These are phyloP conservation scores for Leishmania tarentolae DNA, from an alignment of 208 protist species.

Conservation along the genomic window DNA sequence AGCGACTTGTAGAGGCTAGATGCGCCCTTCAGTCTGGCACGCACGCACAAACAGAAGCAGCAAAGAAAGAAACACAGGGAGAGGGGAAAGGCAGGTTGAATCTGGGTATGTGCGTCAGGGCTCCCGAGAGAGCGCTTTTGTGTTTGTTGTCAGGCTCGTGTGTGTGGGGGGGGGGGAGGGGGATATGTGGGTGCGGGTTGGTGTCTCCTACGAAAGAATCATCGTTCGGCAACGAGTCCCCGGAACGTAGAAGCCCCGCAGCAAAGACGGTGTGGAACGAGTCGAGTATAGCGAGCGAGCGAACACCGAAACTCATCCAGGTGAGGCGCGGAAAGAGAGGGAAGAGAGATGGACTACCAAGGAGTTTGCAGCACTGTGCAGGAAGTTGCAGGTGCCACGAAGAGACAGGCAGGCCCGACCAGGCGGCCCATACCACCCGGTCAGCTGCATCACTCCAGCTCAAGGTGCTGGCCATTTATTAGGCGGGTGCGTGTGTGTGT, in stretches of 20 bases:
- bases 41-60: neutral
- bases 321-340: neutral
- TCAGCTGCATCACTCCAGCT: neutral
- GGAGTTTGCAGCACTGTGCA: neutral
- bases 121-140: neutral
- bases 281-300: neutral
- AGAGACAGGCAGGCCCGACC: neutral
- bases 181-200: neutral
- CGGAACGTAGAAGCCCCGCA: neutral
- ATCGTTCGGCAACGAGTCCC: neutral
- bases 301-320: neutral
- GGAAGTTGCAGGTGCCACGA: neutral
- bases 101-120: neutral
- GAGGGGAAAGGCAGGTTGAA: neutral
- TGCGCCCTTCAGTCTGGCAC: neutral
- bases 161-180: neutral
- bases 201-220: neutral
- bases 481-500: neutral
- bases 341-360: neutral
- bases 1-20: neutral
- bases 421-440: neutral
- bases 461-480: neutral
- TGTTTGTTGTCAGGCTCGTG: neutral
- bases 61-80: neutral
- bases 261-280: constrained; percentile 1